These are phyloP conservation scores for Trichophyton mentagrophytes DNA, from an alignment of 2,329 filamentous ascomycete genomes.

Conservation along the genomic window DNA sequence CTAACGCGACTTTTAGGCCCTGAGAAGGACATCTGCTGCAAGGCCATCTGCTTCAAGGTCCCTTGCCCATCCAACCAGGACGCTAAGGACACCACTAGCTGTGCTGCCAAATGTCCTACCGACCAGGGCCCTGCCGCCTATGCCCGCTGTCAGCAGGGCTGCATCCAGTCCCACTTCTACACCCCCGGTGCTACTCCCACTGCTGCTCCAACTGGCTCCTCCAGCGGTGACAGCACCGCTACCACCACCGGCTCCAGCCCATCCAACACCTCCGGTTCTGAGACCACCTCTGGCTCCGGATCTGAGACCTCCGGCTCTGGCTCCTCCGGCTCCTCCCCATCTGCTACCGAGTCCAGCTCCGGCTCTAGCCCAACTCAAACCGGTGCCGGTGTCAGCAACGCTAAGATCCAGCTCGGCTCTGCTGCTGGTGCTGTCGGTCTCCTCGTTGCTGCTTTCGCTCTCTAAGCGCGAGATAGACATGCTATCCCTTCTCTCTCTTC, in stretches of 20 bases:
- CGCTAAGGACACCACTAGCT: slow-evolving; percentile 40
- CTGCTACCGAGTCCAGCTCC: slow-evolving; percentile 1
- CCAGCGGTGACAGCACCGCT: slow-evolving; percentile 13
- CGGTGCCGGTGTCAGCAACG: background rate
- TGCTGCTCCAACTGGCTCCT: background rate
- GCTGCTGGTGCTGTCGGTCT: slow-evolving; percentile 25
- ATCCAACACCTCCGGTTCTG: slow-evolving; percentile 12
- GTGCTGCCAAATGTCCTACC: slow-evolving; percentile 38
- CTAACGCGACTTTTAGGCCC: slow-evolving; percentile 22
- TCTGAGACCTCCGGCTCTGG: slow-evolving; percentile 6
- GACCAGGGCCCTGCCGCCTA: slow-evolving; percentile 39
- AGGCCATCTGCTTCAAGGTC: slow-evolving; percentile 39
- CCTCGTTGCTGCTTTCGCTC: slow-evolving; percentile 25
- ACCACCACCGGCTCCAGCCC: background rate
- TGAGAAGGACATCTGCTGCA: slow-evolving; percentile 38
- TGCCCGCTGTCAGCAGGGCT: slow-evolving; percentile 37
- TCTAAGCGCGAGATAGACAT: slow-evolving; percentile 17
- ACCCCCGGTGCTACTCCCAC: slow-evolving; percentile 15
- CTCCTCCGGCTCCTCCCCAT: slow-evolving; percentile 2
- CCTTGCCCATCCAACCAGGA: slow-evolving; percentile 41
- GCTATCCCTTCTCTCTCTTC: background rate
- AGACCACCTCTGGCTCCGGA: background rate
- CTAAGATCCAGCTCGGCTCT: slow-evolving; percentile 15
- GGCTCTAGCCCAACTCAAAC: slow-evolving; percentile 10
- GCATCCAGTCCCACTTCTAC: slow-evolving; percentile 40